A percentile compares a stretch with the other conserved stretches of the same genome.
Evolutionary conservation across 2,329 filamentous ascomycete species (phyloP).

Genomic region (Thermoascus crustaceus): DNA sequence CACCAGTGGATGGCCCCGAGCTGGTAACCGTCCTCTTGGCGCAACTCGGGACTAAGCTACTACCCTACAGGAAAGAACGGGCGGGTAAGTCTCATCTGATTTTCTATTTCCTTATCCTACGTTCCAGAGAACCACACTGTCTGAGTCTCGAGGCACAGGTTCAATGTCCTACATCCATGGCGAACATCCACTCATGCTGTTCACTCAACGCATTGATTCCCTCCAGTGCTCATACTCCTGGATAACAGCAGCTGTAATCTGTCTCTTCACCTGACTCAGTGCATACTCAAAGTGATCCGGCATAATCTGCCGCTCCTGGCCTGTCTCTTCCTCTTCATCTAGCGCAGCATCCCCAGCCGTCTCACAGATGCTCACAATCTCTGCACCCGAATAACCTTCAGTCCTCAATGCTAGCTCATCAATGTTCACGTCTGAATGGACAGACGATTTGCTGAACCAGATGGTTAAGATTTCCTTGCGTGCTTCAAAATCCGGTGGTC

Average conservation of each 20-base stretch:
- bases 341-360: slow-evolving; percentile 44
- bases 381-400: slow-evolving; percentile 78
- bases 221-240: slow-evolving; percentile 51
- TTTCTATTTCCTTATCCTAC: no score
- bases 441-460: slow-evolving; percentile 53
- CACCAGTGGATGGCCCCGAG: no score
- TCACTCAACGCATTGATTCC: no score
- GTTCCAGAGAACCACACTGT: no score
- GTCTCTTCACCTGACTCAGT: slow-evolving; percentile 42
- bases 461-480: slow-evolving; percentile 68
- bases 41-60: no score
- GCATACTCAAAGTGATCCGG: slow-evolving; percentile 39
- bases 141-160: no score
- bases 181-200: no score
- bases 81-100: no score
- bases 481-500: slow-evolving; percentile 65
- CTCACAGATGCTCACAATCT: slow-evolving; percentile 58
- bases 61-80: no score
- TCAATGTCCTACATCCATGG: no score
- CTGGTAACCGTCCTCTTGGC: no score
- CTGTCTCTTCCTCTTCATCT: slow-evolving; percentile 42
- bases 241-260: slow-evolving; percentile 54
- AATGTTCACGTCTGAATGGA: slow-evolving; percentile 58
- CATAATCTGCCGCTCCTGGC: slow-evolving; percentile 29
- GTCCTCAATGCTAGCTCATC: slow-evolving; percentile 54